Percentiles rank a stretch among this genome's conserved stretches.
phyloP scores from a whole-genome alignment of 306 rosid species.

The Sophora flavescens region DNA sequence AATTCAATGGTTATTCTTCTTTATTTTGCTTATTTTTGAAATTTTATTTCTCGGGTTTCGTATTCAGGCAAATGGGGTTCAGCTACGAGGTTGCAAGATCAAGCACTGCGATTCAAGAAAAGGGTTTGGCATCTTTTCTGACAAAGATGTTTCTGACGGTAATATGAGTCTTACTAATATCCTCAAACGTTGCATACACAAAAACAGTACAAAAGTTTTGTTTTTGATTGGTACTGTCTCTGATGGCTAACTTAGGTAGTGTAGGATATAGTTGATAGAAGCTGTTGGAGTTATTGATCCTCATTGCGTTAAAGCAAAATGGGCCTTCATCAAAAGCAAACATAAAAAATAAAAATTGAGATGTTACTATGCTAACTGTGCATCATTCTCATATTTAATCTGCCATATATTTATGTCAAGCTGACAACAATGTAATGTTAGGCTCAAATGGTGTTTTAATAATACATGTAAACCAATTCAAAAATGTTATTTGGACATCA shows the following conservation, averaged over 20 bases:
- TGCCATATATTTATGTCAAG: background rate
- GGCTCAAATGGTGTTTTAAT: background rate
- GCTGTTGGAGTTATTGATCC: no score
- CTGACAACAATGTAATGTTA: background rate
- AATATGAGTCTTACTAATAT: constrained; percentile 40
- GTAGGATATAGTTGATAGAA: constrained; percentile 1
- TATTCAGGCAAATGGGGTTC: constrained; percentile 78
- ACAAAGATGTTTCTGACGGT: constrained; percentile 76
- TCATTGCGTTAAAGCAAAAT: no score
- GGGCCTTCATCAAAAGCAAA: no score
- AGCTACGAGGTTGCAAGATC: constrained; percentile 79
- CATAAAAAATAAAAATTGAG: no score
- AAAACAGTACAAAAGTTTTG: background rate
- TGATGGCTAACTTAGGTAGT: background rate
- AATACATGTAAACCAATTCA: background rate
- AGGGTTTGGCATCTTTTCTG: constrained; percentile 83
- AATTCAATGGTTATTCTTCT: background rate
- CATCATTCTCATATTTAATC: background rate
- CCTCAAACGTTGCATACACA: background rate
- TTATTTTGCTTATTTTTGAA: constrained; percentile 32
- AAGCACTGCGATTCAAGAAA: constrained; percentile 76
- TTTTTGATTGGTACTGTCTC: background rate
- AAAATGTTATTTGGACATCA: no score
- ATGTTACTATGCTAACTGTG: background rate
- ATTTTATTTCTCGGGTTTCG: constrained; percentile 44